phyloP scores from a whole-genome alignment of 257 asterid genomes.

The Ilex asprella region DNA sequence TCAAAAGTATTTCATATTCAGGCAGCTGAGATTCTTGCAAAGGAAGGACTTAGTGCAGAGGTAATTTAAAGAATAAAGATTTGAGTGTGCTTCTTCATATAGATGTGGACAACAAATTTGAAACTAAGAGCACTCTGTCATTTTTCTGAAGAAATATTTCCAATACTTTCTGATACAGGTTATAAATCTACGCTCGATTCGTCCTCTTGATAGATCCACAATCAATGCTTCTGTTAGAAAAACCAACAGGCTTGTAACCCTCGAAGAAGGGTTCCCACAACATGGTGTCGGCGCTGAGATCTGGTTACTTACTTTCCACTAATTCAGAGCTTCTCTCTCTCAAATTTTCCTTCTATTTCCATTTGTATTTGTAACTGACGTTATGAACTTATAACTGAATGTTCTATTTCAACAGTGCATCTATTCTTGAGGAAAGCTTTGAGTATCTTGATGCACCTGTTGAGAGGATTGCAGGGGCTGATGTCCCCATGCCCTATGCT shows the following conservation, averaged over 20 bases:
- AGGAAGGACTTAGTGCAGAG: conserved; percentile 79
- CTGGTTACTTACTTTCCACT: conserved; percentile 35
- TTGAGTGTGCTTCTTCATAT: neutral
- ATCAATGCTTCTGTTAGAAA: conserved; percentile 74
- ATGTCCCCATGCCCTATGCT: conserved; percentile 72
- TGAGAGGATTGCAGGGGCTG: conserved; percentile 61
- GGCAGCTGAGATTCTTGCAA: conserved; percentile 78
- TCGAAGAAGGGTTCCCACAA: conserved; percentile 85
- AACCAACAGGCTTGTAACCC: conserved; percentile 75
- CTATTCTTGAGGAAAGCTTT: conserved; percentile 55
- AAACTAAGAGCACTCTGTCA: no score
- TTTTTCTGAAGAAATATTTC: neutral
- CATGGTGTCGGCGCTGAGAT: conserved; percentile 91
- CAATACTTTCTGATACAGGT: conserved; percentile 28
- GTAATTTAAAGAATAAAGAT: conserved; percentile 22
- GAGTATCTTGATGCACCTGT: conserved; percentile 65
- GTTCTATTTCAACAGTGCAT: conserved; percentile 34
- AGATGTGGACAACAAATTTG: no score
- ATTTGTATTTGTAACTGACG: neutral
- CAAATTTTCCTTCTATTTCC: no score
- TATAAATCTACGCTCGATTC: conserved; percentile 72
- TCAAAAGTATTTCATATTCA: conserved; percentile 13
- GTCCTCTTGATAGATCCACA: conserved; percentile 76
- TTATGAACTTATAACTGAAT: neutral
- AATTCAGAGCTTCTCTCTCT: conserved; percentile 4